Percentiles rank a stretch among this genome's conserved stretches.
Conservation (phyloP, 2,329 filamentous ascomycete species). For the Pestalotiopsis sp. region DNA sequence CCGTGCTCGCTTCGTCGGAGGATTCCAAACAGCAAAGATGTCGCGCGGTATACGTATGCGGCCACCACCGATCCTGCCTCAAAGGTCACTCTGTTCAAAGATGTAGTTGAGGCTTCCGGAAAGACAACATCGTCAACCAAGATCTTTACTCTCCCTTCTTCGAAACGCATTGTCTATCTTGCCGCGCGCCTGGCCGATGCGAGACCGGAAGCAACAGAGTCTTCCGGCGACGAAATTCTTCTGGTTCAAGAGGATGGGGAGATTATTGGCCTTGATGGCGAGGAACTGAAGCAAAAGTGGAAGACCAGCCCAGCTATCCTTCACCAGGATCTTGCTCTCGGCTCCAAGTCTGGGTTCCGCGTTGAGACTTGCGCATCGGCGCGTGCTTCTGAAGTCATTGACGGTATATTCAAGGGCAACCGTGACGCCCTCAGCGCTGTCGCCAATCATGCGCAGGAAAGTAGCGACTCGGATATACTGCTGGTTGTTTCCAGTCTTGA, state of each 20-base stretch:
- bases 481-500: conserved; percentile 49
- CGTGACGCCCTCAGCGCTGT: conserved; percentile 55
- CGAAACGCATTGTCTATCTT: conserved; percentile 45
- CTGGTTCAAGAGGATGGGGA: conserved; percentile 63
- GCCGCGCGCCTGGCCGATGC: conserved; percentile 34
- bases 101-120: conserved; percentile 53
- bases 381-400: conserved; percentile 49
- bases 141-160: conserved; percentile 44
- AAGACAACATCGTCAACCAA: conserved; percentile 54
- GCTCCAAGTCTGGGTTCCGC: conserved; percentile 37
- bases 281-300: conserved; percentile 53
- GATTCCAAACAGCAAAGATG: conserved; percentile 46
- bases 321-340: conserved; percentile 41
- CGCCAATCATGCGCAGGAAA: conserved; percentile 45
- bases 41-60: conserved; percentile 63
- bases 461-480: conserved; percentile 55
- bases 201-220: conserved; percentile 22
- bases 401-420: conserved; percentile 58
- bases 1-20: conserved; percentile 61
- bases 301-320: conserved; percentile 44
- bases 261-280: conserved; percentile 61
- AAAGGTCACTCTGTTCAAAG: conserved; percentile 62
- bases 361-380: conserved; percentile 54
- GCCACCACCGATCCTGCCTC: conserved; percentile 53
- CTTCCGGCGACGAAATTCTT: conserved; percentile 44